These are phyloP conservation scores for Venturia oleaginea DNA, from an alignment of 2,329 filamentous ascomycete species.

Conservation along the genomic window DNA sequence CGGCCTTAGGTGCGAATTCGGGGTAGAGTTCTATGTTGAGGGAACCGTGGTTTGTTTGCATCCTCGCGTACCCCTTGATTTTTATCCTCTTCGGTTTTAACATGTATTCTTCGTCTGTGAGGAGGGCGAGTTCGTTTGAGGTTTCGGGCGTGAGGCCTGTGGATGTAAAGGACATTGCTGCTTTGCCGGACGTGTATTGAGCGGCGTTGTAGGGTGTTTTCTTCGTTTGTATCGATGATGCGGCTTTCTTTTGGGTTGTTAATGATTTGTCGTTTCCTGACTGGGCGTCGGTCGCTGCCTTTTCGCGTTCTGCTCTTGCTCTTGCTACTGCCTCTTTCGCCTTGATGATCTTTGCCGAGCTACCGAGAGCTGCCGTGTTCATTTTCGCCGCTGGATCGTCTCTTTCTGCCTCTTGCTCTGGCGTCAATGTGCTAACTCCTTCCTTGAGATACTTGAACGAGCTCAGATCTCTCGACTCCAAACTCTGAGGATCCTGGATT, in stretches of 20 bases:
- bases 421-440: constrained; percentile 57
- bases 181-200: constrained; percentile 78
- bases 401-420: constrained; percentile 60
- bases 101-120: constrained; percentile 96
- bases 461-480: constrained; percentile 71
- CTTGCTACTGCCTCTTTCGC: constrained; percentile 92
- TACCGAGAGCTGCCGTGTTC: constrained; percentile 72
- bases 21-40: constrained; percentile 84
- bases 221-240: constrained; percentile 23
- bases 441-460: constrained; percentile 85
- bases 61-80: constrained; percentile 80
- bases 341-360: constrained; percentile 71
- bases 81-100: constrained; percentile 83
- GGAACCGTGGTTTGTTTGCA: constrained; percentile 77
- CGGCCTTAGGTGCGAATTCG: constrained; percentile 82
- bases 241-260: constrained; percentile 18
- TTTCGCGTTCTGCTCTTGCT: constrained; percentile 62
- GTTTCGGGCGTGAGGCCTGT: constrained; percentile 91
- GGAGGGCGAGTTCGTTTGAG: constrained; percentile 71
- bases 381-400: constrained; percentile 53
- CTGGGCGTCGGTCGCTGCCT: constrained; percentile 21
- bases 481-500: constrained; percentile 88
- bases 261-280: constrained; percentile 17
- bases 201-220: constrained; percentile 70
- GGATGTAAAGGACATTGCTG: constrained; percentile 90